Percentiles rank a stretch among this genome's conserved stretches.
These are phyloP conservation scores for Sphaerulina vaccinii DNA, from an alignment of 2,329 filamentous ascomycete species.

Conservation along the genomic window DNA sequence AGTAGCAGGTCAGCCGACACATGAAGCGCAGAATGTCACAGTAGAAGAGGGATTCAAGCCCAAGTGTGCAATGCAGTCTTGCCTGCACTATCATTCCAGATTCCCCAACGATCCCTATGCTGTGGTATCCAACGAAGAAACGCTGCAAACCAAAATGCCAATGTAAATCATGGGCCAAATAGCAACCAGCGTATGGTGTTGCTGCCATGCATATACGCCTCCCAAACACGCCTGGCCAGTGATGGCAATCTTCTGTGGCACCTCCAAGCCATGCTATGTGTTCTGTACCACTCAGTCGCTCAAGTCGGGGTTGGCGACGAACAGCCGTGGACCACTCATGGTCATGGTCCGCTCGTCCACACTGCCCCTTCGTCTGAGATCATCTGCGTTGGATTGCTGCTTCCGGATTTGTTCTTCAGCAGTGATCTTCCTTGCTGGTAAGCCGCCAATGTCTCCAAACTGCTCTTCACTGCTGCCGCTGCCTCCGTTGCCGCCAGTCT, in stretches of 20 bases:
- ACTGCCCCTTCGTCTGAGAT: slow-evolving; percentile 72
- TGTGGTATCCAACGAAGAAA: not conserved
- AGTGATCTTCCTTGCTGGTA: slow-evolving; percentile 44
- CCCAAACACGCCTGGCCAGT: not conserved
- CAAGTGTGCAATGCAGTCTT: not conserved
- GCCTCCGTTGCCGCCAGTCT: slow-evolving; percentile 42
- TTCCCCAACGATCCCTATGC: not conserved
- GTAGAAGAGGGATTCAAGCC: not conserved
- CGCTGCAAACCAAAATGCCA: not conserved
- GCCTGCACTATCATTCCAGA: not conserved
- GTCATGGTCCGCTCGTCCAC: slow-evolving; percentile 81
- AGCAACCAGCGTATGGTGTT: not conserved
- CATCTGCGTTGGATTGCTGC: slow-evolving; percentile 66
- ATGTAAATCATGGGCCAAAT: not conserved
- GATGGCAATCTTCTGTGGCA: slow-evolving; percentile 1
- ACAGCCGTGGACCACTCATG: slow-evolving; percentile 67
- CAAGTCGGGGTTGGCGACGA: slow-evolving; percentile 81
- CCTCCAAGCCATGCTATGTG: not conserved
- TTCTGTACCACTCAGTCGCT: slow-evolving; percentile 40
- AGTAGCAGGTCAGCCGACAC: too few species aligned
- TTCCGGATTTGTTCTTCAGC: slow-evolving; percentile 48
- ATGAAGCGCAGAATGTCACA: too few species aligned
- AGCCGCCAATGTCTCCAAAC: slow-evolving; percentile 55
- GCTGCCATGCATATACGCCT: not conserved
- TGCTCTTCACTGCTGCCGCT: slow-evolving; percentile 52